Evolutionary conservation across 106 monocot genomes (phyloP).

Genomic region (Apostasia shenzhenica): DNA sequence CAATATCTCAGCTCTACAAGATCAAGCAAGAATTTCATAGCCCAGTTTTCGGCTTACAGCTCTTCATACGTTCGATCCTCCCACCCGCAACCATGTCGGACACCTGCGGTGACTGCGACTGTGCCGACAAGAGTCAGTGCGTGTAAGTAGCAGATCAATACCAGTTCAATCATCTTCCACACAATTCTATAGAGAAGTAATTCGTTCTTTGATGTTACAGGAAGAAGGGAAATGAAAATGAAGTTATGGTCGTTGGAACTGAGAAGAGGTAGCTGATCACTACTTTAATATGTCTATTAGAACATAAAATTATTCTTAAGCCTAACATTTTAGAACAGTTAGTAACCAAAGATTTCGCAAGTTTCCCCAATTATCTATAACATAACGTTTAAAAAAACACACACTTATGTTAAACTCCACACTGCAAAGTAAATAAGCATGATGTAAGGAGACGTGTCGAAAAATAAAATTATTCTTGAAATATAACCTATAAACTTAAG

Average conservation of each 20-base stretch:
- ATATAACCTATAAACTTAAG: too few relatives aligned
- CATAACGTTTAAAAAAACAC: too few relatives aligned
- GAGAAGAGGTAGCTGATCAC: constrained; percentile 37
- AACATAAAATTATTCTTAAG: too few relatives aligned
- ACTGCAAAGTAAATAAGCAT: too few relatives aligned
- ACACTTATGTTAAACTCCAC: too few relatives aligned
- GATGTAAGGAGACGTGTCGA: too few relatives aligned
- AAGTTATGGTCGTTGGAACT: constrained; percentile 34
- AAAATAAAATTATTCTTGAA: too few relatives aligned
- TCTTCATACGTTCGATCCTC: background rate
- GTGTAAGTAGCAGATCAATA: constrained; percentile 35
- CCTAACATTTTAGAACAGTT: too few relatives aligned
- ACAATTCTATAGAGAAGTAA: background rate
- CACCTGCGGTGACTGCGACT: constrained; percentile 74
- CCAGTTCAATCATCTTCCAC: background rate
- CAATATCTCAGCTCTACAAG: background rate
- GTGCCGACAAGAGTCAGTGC: constrained; percentile 78
- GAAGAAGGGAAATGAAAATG: constrained; percentile 87
- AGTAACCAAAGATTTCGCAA: too few relatives aligned
- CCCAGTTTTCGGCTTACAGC: background rate
- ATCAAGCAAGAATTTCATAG: background rate
- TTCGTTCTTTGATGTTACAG: constrained; percentile 22
- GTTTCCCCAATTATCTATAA: too few relatives aligned
- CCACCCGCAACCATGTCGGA: constrained; percentile 41
- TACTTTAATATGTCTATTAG: too few relatives aligned